Conservation (phyloP, 768 basidiomycete species). For the Mycena latifolia region DNA sequence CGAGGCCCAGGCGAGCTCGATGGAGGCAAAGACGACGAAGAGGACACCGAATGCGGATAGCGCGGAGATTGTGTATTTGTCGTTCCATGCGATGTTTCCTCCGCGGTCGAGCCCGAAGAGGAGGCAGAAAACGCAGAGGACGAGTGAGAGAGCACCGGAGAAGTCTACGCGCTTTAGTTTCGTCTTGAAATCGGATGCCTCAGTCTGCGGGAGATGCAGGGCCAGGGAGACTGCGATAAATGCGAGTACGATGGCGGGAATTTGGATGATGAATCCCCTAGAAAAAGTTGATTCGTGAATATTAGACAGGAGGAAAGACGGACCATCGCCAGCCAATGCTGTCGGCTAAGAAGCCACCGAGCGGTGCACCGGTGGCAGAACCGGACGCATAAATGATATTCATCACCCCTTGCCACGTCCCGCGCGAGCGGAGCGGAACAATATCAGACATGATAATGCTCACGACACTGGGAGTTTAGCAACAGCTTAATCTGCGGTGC, state of each 20-base stretch:
- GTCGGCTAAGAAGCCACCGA: slow-evolving; percentile 74
- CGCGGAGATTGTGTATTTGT: slow-evolving; percentile 51
- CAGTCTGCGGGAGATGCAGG: slow-evolving; percentile 64
- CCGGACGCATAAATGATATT: slow-evolving; percentile 73
- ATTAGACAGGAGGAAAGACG: background rate
- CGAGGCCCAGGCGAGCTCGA: slow-evolving; percentile 64
- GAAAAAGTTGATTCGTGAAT: background rate
- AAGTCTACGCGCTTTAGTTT: slow-evolving; percentile 77
- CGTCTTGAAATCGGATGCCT: slow-evolving; percentile 54
- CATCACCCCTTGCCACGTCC: slow-evolving; percentile 80
- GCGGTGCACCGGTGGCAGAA: slow-evolving; percentile 69
- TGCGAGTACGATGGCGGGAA: slow-evolving; percentile 67
- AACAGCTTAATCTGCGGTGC: no score
- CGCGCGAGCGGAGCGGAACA: slow-evolving; percentile 70
- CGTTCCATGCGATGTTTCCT: slow-evolving; percentile 62
- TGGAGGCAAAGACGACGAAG: slow-evolving; percentile 53
- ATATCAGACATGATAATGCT: slow-evolving; percentile 78
- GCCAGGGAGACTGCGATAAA: slow-evolving; percentile 64
- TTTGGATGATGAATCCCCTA: slow-evolving; percentile 72
- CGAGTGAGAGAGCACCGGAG: slow-evolving; percentile 65
- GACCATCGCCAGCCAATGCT: slow-evolving; percentile 78
- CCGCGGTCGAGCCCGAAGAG: slow-evolving; percentile 70
- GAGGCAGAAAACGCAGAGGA: slow-evolving; percentile 67
- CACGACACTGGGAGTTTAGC: slow-evolving; percentile 55
- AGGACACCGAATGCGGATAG: slow-evolving; percentile 49